Evolutionary conservation across 805 yeast genomes (phyloP).

Genomic region (Millerago galiae): DNA sequence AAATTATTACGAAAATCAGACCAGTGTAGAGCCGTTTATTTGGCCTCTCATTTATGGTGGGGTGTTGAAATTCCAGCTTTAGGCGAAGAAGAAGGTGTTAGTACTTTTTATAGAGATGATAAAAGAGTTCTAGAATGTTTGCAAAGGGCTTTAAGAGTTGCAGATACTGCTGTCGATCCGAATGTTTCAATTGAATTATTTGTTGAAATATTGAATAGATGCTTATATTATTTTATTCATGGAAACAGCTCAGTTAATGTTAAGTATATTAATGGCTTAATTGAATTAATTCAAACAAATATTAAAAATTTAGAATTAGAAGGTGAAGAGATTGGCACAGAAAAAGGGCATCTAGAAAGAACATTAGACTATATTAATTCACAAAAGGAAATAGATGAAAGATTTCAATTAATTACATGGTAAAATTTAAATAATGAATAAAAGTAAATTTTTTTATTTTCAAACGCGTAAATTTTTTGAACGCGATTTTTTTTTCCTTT

Average conservation of each 20-base stretch:
- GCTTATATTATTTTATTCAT: slow-evolving; percentile 77
- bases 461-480: no score
- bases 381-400: slow-evolving; percentile 63
- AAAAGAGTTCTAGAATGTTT: slow-evolving; percentile 87
- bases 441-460: no score
- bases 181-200: slow-evolving; percentile 72
- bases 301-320: slow-evolving; percentile 26
- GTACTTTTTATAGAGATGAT: slow-evolving; percentile 38
- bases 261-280: slow-evolving; percentile 76
- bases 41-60: slow-evolving; percentile 94
- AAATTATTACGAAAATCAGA: slow-evolving; percentile 86
- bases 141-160: slow-evolving; percentile 81
- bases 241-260: slow-evolving; percentile 66
- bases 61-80: slow-evolving; percentile 54
- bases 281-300: slow-evolving; percentile 71
- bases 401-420: slow-evolving; percentile 49
- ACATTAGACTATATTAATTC: slow-evolving; percentile 64
- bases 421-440: slow-evolving; percentile 2
- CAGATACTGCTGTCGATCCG: slow-evolving; percentile 88
- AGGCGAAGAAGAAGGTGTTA: slow-evolving; percentile 40
- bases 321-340: slow-evolving; percentile 16
- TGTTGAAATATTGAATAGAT: slow-evolving; percentile 83
- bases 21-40: slow-evolving; percentile 86
- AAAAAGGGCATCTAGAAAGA: slow-evolving; percentile 53
- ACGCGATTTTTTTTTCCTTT: no score